A percentile compares a stretch with the other conserved stretches of the same genome.
Conservation (phyloP, 345 rosid species). For the Citrus cavaleriei region DNA sequence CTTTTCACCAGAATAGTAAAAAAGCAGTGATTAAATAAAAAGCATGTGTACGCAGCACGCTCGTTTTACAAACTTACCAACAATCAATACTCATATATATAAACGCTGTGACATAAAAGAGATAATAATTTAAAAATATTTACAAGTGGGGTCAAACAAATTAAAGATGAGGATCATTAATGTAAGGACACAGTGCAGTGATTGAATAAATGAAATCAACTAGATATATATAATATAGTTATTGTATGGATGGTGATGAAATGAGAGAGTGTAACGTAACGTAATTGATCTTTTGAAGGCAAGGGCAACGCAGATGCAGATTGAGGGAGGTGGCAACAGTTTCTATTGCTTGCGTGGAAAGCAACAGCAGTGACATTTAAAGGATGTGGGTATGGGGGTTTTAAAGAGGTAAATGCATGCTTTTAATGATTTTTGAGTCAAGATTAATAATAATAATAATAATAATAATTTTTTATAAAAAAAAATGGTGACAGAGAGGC, state of each 20-base stretch:
- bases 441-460: too few species aligned
- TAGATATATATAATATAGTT: too few species aligned
- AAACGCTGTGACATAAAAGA: not conserved
- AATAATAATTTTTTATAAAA: too few species aligned
- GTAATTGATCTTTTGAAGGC: not conserved
- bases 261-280: too few species aligned
- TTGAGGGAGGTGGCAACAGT: slow-evolving; percentile 10
- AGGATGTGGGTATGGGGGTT: slow-evolving; percentile 8
- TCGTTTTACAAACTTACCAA: not conserved
- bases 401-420: not conserved
- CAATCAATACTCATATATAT: not conserved
- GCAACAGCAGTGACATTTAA: slow-evolving; percentile 13
- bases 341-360: slow-evolving; percentile 16
- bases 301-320: not conserved
- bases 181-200: not conserved
- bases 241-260: not conserved
- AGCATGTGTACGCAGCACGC: not conserved
- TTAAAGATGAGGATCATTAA: not conserved
- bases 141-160: not conserved
- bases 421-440: not conserved
- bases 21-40: slow-evolving; percentile 10
- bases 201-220: not conserved
- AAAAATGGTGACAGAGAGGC: not conserved
- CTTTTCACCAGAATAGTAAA: slow-evolving; percentile 10
- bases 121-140: not conserved